Percentiles rank a stretch among this genome's conserved stretches.
phyloP scores from a whole-genome alignment of 1,284 basidiomycete genomes.

The Ceratorhiza oryzae-sativae region DNA sequence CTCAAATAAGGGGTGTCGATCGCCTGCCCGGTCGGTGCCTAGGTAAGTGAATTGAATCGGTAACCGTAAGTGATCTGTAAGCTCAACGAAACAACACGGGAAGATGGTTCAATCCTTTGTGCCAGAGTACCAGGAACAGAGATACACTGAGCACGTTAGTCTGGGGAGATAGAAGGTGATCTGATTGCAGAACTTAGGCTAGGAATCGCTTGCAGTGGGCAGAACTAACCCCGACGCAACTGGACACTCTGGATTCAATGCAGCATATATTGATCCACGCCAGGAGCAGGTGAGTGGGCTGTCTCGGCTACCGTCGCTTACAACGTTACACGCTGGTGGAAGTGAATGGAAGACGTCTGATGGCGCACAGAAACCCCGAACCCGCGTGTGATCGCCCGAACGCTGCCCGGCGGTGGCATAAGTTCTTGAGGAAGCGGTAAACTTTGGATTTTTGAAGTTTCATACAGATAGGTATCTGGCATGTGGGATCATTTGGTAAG shows the following conservation, averaged over 20 bases:
- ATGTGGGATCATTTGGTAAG: not conserved
- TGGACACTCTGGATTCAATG: not conserved
- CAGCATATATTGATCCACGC: not conserved
- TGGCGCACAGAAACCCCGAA: slow-evolving; percentile 1
- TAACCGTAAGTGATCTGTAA: not conserved
- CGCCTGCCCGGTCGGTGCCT: not conserved
- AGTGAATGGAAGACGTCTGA: not conserved
- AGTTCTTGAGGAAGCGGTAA: not conserved
- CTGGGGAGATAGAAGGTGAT: not conserved
- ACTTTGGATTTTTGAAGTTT: not conserved
- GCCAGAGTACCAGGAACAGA: not conserved
- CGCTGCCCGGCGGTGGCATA: not conserved
- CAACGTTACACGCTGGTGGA: not conserved
- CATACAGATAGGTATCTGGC: not conserved
- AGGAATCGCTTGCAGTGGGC: not conserved
- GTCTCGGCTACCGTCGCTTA: slow-evolving; percentile 23
- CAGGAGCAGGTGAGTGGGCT: slow-evolving; percentile 7
- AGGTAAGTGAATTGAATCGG: slow-evolving; percentile 3
- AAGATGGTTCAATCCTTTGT: not conserved
- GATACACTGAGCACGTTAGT: not conserved
- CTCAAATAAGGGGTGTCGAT: not conserved
- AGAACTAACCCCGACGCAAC: not conserved
- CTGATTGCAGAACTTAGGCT: not conserved
- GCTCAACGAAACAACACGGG: not conserved
- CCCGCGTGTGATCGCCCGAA: not conserved